phyloP scores from a whole-genome alignment of 2,329 filamentous ascomycete species.

The Cercospora sp. region DNA sequence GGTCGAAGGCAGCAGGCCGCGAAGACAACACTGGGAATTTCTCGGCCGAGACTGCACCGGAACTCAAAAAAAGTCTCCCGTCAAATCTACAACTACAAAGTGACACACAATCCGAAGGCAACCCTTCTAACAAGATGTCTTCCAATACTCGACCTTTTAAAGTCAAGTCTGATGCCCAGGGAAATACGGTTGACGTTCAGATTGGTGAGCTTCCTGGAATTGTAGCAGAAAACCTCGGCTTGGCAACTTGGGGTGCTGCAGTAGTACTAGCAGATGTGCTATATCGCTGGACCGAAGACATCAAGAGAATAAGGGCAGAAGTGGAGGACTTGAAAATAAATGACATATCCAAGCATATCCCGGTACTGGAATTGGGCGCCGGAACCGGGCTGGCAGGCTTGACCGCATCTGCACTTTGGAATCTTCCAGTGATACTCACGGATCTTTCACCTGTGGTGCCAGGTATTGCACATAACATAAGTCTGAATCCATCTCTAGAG shows the following conservation, averaged over 20 bases:
- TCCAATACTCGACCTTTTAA: slow-evolving; percentile 71
- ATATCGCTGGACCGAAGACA: slow-evolving; percentile 34
- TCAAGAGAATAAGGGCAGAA: neutral
- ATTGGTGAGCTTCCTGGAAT: slow-evolving; percentile 27
- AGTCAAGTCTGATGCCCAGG: slow-evolving; percentile 64
- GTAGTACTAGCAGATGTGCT: slow-evolving; percentile 40
- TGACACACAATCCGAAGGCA: neutral
- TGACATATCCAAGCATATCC: slow-evolving; percentile 12
- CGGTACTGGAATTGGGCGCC: slow-evolving; percentile 43
- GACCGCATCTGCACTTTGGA: slow-evolving; percentile 38
- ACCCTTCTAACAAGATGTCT: slow-evolving; percentile 11
- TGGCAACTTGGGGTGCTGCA: slow-evolving; percentile 45
- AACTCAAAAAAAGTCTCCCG: neutral
- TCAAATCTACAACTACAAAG: neutral
- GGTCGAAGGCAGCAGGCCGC: neutral
- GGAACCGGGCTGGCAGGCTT: slow-evolving; percentile 44
- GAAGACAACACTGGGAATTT: neutral
- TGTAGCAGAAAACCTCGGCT: slow-evolving; percentile 39
- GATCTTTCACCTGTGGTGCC: slow-evolving; percentile 40
- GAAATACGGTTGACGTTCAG: slow-evolving; percentile 17
- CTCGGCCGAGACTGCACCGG: neutral
- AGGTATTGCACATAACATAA: slow-evolving; percentile 38
- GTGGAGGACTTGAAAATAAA: slow-evolving; percentile 15
- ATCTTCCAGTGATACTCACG: slow-evolving; percentile 36
- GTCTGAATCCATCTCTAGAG: slow-evolving; percentile 33